Base-by-base conservation (phyloP, 345 rosid species). In the Reutealis trisperma region DNA sequence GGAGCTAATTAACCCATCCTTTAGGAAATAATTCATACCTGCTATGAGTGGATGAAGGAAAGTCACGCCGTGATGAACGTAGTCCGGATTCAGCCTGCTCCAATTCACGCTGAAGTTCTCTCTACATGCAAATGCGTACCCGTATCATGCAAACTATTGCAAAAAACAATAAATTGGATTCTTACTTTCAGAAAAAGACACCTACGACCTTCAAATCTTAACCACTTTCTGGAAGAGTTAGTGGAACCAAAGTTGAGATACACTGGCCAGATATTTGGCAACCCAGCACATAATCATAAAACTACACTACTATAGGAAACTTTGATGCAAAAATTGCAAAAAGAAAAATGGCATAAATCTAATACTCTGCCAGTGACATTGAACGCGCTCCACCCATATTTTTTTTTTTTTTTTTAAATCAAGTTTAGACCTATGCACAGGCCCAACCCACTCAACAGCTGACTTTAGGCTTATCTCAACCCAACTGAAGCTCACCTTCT, bases 61-160 rank as follows among this genome's bases (percentile, higher is more conserved):
- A 85, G 66, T 93, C 97, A 22, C 95, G 95, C 61, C 92, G 78
- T 75, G 93, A 87, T 61, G 88, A 79, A 74, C 93, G 84, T 27
- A 88, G 19, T 72, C 95, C 93, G 71, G 93, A 88, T 81, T 93
- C 97, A 34, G 90, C 92, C 81, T 88, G 95, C 83, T 91, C 97
- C 83, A 93, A 61, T 78, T 93, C 97, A 54, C 92, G 91, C 83
- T 88, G 95, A 88, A 93, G 92, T 86, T 93, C 97, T 85, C 90
- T 89, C 97, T 93, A 55, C 81, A 78, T 8, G 82, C 25, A 78
- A 73, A 75, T 68, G 18, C 18, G 27, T 47, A 70, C 22, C 54
- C 18, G 5, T 32, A 55, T 73, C 42, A 57, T 22, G 67, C 13
- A 62, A 51, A 4, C 2, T n/a, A 77, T 74, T 57, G 25, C 37